Evolutionary conservation across 225 moss, liverwort and hornwort species (phyloP), one percentile per base, ranked within the genome.

Genomic region (Pseudoscleropodium purum): DNA sequence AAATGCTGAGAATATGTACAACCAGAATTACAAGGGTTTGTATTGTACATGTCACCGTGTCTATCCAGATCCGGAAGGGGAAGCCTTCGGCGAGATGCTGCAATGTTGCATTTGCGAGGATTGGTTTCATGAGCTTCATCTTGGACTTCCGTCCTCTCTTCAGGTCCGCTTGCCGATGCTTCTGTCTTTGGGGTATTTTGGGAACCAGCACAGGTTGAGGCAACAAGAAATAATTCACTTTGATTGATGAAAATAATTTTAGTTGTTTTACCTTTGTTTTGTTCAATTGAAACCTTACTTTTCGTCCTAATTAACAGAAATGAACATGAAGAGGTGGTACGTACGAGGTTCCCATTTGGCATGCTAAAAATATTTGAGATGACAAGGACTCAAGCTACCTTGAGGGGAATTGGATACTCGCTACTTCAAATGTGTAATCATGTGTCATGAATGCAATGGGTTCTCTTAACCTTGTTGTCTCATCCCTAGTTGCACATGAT

Each of bases 51-150:
- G 97, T 78, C 96, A 94, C 56, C 96, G 94, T 30, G 93, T 92
- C 51, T 95, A 90, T 87, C 97, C 97, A 64, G 97, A 97, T 89
- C 93, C 97, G 39, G 93, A 96, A 65, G 89, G 86, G 47, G 89
- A 84, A 82, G 92, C 89, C 54, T 89, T 93, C 26, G 97, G 96
- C 36, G 98, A 99, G 94, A 97, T 99, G 97, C 92, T 96, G 39
- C 96, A 96, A 91, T 99, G 98, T 91, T 95, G 95, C 91, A 94
- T 99, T 62, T 99, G 98, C 83, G 97, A 99, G 88, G 98, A 99
- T 81, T 99, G 98, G 98, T 96, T 99, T 80, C 97, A 99, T 82
- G 96, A 97, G 87, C 73, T 84, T 57, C 98, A 99, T 92, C 95
- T 99, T 74, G 95, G 92, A 49, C 93, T 99, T 34, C 90, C 94